phyloP scores from a whole-genome alignment of 108 stramenopile species.

The Pinguiococcus pyrenoidosus region DNA sequence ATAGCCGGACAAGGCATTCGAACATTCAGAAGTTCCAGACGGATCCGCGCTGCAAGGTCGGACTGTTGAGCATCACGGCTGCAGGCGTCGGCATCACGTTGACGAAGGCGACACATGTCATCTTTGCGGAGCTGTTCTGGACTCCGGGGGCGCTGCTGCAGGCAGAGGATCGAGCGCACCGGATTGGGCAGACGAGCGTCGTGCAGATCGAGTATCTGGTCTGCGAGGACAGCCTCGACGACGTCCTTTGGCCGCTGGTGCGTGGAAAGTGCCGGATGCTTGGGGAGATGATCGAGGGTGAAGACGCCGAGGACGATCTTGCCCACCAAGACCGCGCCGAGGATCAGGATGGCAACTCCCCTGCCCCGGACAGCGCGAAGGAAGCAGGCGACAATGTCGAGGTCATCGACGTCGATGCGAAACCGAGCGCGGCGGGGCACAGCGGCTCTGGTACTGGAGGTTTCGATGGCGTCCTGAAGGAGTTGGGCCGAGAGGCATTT shows the following conservation, averaged over 20 bases:
- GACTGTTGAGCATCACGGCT: constrained; percentile 83
- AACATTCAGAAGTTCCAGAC: constrained; percentile 62
- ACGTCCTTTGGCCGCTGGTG: constrained; percentile 58
- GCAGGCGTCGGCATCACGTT: constrained; percentile 93
- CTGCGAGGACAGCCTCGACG: constrained; percentile 49
- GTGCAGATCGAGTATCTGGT: constrained; percentile 75
- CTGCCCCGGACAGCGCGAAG: no score
- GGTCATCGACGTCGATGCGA: not conserved
- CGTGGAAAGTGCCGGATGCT: constrained; percentile 50
- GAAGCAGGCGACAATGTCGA: not conserved
- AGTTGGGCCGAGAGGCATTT: not conserved
- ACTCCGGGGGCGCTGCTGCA: constrained; percentile 92
- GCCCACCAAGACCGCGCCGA: not conserved
- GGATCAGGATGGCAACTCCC: no score
- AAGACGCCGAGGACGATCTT: not conserved
- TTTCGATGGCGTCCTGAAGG: not conserved
- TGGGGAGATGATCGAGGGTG: constrained; percentile 56
- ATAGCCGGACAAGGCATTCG: not conserved
- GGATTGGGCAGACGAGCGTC: constrained; percentile 77
- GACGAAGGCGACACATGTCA: constrained; percentile 85
- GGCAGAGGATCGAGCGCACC: constrained; percentile 89
- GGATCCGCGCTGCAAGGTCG: constrained; percentile 63
- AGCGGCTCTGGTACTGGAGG: not conserved
- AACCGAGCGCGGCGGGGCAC: not conserved
- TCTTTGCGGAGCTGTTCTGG: constrained; percentile 96